Percentiles rank a stretch among this genome's conserved stretches.
These are phyloP conservation scores for Vitis labrusca DNA, from an alignment of 164 flowering plant genomes.

Conservation along the genomic window DNA sequence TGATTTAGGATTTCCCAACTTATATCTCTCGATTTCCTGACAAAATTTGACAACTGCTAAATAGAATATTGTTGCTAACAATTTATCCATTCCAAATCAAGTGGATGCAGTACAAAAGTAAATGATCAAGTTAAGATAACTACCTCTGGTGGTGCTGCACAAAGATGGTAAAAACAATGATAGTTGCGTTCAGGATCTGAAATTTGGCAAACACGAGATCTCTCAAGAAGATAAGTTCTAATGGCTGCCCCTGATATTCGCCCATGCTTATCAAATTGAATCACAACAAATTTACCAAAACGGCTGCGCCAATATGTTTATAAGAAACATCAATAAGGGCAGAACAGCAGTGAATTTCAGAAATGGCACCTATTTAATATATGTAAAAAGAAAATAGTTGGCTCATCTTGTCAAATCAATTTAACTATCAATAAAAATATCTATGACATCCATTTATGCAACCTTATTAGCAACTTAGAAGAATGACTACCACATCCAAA, in stretches of 20 bases:
- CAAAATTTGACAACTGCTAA: conserved; percentile 4
- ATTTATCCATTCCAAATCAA: neutral
- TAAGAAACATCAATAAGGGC: conserved; percentile 13
- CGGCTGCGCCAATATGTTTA: conserved; percentile 51
- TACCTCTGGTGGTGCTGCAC: conserved; percentile 86
- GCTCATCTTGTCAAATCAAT: conserved; percentile 2
- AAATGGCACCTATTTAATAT: neutral
- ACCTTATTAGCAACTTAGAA: no score
- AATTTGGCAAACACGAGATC: conserved; percentile 94
- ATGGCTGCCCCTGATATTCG: conserved; percentile 90
- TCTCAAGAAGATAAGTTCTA: conserved; percentile 81
- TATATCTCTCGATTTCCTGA: conserved; percentile 75
- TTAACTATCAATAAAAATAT: neutral
- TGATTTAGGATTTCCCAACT: conserved; percentile 78
- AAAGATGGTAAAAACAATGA: conserved; percentile 84
- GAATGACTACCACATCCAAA: neutral
- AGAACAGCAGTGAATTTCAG: conserved; percentile 1
- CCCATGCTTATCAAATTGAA: conserved; percentile 78
- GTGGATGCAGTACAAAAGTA: neutral
- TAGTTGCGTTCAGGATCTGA: conserved; percentile 90
- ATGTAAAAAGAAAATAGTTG: neutral
- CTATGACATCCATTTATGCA: neutral
- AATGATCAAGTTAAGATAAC: neutral
- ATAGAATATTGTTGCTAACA: neutral
- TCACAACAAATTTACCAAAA: conserved; percentile 90